Conservation (phyloP, 2,329 filamentous ascomycete species). For the Nemania sp. region DNA sequence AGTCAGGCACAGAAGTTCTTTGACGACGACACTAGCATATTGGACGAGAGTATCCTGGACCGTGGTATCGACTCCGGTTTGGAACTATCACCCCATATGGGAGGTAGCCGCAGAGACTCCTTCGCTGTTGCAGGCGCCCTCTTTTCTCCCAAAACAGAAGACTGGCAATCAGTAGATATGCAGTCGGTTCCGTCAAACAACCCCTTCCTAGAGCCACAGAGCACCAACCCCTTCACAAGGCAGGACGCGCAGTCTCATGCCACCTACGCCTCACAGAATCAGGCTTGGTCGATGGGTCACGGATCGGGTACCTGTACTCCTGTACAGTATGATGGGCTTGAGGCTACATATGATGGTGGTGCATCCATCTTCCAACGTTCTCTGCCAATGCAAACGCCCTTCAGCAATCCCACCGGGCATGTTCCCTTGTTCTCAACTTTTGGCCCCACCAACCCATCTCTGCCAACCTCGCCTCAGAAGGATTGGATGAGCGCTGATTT, state of each 20-base stretch:
- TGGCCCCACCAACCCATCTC: conserved; percentile 51
- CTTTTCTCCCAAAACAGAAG: conserved; percentile 67
- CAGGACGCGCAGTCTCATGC: conserved; percentile 56
- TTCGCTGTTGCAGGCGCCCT: conserved; percentile 61
- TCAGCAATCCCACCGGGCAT: conserved; percentile 55
- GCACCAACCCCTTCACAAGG: conserved; percentile 70
- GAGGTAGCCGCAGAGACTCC: conserved; percentile 64
- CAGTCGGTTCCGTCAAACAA: conserved; percentile 66
- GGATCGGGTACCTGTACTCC: conserved; percentile 74
- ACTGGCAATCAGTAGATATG: conserved; percentile 68
- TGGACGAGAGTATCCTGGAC: conserved; percentile 65
- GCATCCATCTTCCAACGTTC: conserved; percentile 57
- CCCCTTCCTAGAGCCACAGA: conserved; percentile 60
- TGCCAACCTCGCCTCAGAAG: conserved; percentile 61
- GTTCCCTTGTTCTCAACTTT: conserved; percentile 59
- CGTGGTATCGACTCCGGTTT: conserved; percentile 63
- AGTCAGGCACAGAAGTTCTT: conserved; percentile 59
- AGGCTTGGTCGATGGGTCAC: conserved; percentile 66
- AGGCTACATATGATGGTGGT: conserved; percentile 57
- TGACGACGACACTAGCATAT: conserved; percentile 61
- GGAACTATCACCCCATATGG: conserved; percentile 66
- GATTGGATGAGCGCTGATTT: conserved; percentile 57
- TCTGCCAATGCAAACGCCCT: conserved; percentile 58
- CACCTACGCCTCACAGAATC: conserved; percentile 46
- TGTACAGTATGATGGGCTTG: conserved; percentile 69